Base-by-base conservation (phyloP, 805 yeast species). In the Ogataea populi-albae region DNA sequence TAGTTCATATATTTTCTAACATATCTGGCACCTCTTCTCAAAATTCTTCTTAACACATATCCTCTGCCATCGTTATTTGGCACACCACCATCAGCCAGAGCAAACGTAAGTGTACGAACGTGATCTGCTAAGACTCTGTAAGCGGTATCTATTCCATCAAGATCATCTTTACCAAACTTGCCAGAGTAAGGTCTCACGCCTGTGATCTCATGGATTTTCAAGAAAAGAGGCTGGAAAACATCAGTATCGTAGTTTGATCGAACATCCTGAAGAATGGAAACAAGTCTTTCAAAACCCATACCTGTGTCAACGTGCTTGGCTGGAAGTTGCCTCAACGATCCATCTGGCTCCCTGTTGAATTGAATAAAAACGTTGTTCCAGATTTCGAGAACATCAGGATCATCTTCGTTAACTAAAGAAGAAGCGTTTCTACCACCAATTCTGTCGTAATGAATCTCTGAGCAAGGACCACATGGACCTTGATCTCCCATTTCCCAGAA, bases 401-500 rank as follows among this genome's bases (percentile, higher is more conserved):
- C 99, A 66, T 93, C 99, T 79, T 77, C 78, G 62, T 93, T 93
- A 53, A 93, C 99, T 47, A 94, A 72, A 45, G 65, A 54, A 14
- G 97, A 71, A 37, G 98, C 98, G 57, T 93, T 91, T 71, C 99
- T 82, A 40, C 98, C 97, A 48, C 98, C 98, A 47, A 93, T 88
- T 67, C 98, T 81, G 65, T 93, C 99, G 63, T 87, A 93, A 65
- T 93, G 99, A 51, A 93, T 76, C 66, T 93, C 99, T 17, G 95
- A 84, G 68, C 98, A 94, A 34, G 99, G 99, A 45, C 99, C 99
- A 71, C 99, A 93, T 32, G 99, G 99, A 49, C 99, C 99, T 70
- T 91, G 98, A 59, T 94, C 99, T 54, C 99, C 99, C 99, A 93
- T 93, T 71, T 93, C 99, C 99, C 99, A 93, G 66, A 93, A 93